These are phyloP conservation scores for Diaporthe velutina DNA, from an alignment of 2,329 filamentous ascomycete genomes.

Conservation along the genomic window DNA sequence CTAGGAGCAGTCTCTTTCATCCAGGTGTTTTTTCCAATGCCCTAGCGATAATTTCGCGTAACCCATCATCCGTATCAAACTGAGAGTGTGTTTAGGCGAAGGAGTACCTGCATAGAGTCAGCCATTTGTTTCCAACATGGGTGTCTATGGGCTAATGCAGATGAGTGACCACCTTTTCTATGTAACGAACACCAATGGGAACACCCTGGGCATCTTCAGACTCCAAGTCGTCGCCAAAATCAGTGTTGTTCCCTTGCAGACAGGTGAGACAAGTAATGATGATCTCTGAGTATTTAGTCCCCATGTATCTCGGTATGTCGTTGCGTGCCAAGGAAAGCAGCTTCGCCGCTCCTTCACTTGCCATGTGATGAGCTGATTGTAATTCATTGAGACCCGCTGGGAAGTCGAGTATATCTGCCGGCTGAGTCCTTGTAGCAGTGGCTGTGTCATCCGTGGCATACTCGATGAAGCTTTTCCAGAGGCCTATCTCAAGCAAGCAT, in stretches of 20 bases:
- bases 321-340: not conserved
- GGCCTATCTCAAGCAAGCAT: not conserved
- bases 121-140: not conserved
- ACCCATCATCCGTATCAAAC: not conserved
- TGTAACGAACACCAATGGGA: not conserved
- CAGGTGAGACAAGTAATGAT: not conserved
- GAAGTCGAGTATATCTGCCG: not conserved
- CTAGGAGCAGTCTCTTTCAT: too few species aligned
- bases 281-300: conserved; percentile 6
- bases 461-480: conserved; percentile 3
- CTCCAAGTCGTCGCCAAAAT: not conserved
- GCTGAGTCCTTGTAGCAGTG: not conserved
- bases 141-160: not conserved
- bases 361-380: not conserved
- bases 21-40: too few species aligned
- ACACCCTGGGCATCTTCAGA: not conserved
- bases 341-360: not conserved
- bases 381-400: not conserved
- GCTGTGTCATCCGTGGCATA: not conserved
- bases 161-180: not conserved
- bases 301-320: not conserved
- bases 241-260: not conserved
- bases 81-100: not conserved
- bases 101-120: not conserved
- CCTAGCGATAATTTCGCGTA: too few species aligned